Conservation (phyloP, 257 asterid species). For the Knoxia roxburghii region DNA sequence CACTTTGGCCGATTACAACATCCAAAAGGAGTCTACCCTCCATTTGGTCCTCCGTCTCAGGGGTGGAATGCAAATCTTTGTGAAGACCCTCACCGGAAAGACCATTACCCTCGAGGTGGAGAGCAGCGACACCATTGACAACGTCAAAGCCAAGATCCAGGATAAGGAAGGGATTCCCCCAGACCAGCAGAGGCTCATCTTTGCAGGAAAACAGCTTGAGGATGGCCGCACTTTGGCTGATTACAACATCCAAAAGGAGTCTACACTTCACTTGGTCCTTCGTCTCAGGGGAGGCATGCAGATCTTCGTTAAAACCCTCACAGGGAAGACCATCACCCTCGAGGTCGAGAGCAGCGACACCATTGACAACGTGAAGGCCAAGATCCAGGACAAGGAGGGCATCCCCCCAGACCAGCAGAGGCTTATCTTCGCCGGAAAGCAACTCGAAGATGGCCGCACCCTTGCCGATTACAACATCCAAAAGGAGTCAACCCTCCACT, state of each 20-base stretch:
- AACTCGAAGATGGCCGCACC: slow-evolving; percentile 65
- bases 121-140: slow-evolving; percentile 39
- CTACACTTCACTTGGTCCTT: slow-evolving; percentile 46
- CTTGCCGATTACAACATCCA: slow-evolving; percentile 66
- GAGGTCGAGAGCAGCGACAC: slow-evolving; percentile 52
- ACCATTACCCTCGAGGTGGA: slow-evolving; percentile 41
- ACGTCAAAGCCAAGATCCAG: slow-evolving; percentile 39
- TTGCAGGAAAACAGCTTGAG: slow-evolving; percentile 34
- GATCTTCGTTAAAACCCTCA: slow-evolving; percentile 43
- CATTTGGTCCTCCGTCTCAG: slow-evolving; percentile 35
- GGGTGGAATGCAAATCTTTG: slow-evolving; percentile 43
- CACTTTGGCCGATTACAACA: slow-evolving; percentile 33
- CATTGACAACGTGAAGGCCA: slow-evolving; percentile 42
- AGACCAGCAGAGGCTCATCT: slow-evolving; percentile 43
- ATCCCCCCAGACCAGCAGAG: slow-evolving; percentile 87
- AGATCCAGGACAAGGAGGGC: slow-evolving; percentile 60
- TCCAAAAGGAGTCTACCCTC: slow-evolving; percentile 37
- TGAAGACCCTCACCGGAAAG: slow-evolving; percentile 37
- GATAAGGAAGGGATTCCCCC: slow-evolving; percentile 43
- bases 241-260: slow-evolving; percentile 53
- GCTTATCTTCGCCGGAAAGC: slow-evolving; percentile 61
- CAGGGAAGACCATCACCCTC: slow-evolving; percentile 44
- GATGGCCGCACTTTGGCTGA: slow-evolving; percentile 48
- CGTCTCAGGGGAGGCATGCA: slow-evolving; percentile 48
- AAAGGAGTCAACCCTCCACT: slow-evolving; percentile 58